Percentiles rank a stretch among this genome's conserved stretches.
phyloP scores from a whole-genome alignment of 1,284 basidiomycete species.

The Salmacisia buchloeana region DNA sequence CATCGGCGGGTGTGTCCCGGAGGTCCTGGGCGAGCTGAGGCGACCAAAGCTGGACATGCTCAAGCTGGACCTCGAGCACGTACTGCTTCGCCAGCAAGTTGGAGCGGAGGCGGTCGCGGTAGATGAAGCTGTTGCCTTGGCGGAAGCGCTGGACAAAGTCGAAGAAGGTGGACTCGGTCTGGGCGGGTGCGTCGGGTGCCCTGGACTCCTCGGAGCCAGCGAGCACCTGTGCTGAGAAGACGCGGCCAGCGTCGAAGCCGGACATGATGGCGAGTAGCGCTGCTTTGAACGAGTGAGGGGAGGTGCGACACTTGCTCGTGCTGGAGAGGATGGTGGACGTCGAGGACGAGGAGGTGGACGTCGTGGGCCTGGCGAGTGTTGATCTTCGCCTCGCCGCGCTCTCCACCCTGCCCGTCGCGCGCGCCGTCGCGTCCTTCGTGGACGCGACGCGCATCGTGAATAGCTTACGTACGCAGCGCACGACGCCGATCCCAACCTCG shows the following conservation, averaged over 20 bases:
- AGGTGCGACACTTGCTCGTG: too few relatives aligned
- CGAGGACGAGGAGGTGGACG: too few relatives aligned
- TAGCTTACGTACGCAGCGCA: too few relatives aligned
- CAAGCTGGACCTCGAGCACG: constrained; percentile 84
- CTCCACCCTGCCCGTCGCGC: too few relatives aligned
- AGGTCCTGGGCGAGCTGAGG: constrained; percentile 87
- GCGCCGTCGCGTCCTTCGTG: too few relatives aligned
- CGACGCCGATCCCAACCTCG: too few relatives aligned
- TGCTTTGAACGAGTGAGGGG: too few relatives aligned
- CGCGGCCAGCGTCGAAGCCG: constrained; percentile 47
- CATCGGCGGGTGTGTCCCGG: constrained; percentile 80
- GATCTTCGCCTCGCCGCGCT: too few relatives aligned
- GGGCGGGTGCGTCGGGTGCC: constrained; percentile 45
- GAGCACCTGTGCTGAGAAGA: constrained; percentile 44
- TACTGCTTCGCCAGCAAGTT: constrained; percentile 86
- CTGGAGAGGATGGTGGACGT: too few relatives aligned
- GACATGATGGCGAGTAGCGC: constrained; percentile 38
- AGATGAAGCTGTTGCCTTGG: constrained; percentile 45
- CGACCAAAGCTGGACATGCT: constrained; percentile 83
- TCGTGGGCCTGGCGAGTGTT: too few relatives aligned
- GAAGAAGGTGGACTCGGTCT: constrained; percentile 45
- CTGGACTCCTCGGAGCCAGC: constrained; percentile 36
- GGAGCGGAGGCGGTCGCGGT: constrained; percentile 79
- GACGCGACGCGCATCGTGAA: too few relatives aligned
- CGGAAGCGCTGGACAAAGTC: constrained; percentile 50